phyloP scores from a whole-genome alignment of 495 filamentous ascomycete species.

The Aspergillus sclerotioniger region DNA sequence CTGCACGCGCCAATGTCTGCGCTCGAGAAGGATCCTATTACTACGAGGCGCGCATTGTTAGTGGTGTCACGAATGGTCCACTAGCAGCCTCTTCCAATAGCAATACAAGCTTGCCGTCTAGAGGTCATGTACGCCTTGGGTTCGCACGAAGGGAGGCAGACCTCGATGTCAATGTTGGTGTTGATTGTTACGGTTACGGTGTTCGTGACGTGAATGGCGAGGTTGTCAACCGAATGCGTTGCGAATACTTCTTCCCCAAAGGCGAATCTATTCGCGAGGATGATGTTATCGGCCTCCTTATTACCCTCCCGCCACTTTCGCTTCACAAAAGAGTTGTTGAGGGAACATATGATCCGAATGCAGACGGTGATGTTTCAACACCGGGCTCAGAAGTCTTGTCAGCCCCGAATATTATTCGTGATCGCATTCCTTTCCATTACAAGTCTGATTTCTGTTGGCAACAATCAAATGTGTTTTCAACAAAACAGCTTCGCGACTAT shows the following conservation, averaged over 20 bases:
- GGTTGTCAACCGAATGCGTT: conserved; percentile 89
- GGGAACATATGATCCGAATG: conserved; percentile 80
- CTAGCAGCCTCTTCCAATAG: conserved; percentile 25
- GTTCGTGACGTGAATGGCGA: conserved; percentile 86
- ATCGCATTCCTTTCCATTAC: conserved; percentile 90
- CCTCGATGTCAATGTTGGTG: conserved; percentile 88
- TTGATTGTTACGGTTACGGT: conserved; percentile 95
- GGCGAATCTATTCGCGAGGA: conserved; percentile 72
- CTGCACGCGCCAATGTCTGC: conserved; percentile 76
- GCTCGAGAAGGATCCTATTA: conserved; percentile 90
- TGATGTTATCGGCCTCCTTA: conserved; percentile 93
- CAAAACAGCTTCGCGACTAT: conserved; percentile 82
- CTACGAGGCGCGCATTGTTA: conserved; percentile 87
- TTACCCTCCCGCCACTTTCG: conserved; percentile 79
- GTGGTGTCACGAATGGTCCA: conserved; percentile 50
- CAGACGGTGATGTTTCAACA: conserved; percentile 48
- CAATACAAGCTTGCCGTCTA: conserved; percentile 35
- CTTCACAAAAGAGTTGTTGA: conserved; percentile 86
- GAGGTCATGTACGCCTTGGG: conserved; percentile 83
- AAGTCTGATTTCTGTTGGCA: conserved; percentile 94
- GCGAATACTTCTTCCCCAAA: conserved; percentile 78
- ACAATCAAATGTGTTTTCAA: conserved; percentile 83
- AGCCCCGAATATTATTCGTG: conserved; percentile 80
- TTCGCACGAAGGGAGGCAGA: conserved; percentile 89
- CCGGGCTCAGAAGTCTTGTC: conserved; percentile 19